Base-by-base conservation (phyloP, 2,329 filamentous ascomycete species). In the Stachybotrys echinatus region DNA sequence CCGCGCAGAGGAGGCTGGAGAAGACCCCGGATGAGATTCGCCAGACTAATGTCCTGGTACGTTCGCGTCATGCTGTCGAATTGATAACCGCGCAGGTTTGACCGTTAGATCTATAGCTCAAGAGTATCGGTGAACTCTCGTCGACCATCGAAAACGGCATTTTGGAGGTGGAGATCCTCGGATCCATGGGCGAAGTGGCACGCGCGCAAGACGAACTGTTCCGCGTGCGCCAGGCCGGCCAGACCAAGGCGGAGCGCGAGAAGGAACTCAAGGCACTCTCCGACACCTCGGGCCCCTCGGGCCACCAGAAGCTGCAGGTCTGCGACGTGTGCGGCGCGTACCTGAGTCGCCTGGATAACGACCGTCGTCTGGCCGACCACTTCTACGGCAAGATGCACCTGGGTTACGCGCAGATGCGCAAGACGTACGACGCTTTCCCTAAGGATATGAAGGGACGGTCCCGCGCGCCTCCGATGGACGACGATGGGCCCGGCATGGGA, bases 351-450 rank as follows among this genome's bases (percentile, higher is more conserved):
- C 79, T 99, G 27, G 94, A 99, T 66, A 99, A 99, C 65, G 94
- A 99, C 67, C 82, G 94, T 34, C 81, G 94, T 23, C 69, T 99
- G 64, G 94, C 94, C 19, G 94, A 99, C 66, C 94, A 99, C 68
- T 99, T 99, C 66, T 97, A 96, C 69, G 94, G 94, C 20, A 99
- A 99, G 77, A 99, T 99, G 94, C 94, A 99, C 65, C 74, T 99
- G 50, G 94, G 94, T 0, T 99, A 97, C 66, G 94, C 94, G 17
- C 89, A 96, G 72, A 99, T 99, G 94, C 84, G 94, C 60, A 95
- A 94, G 77, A 94, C 91, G 3, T 91, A 83, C 62, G 91, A 96
- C 50, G 75, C 81, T n/a, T 83, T 99, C 54, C 87, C 87, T 47
- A 91, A 91, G 69, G 91, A 96, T 65, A 77, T 96, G 69, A 88